Conservation (phyloP, 345 rosid genomes). For the Turritis glabra region DNA sequence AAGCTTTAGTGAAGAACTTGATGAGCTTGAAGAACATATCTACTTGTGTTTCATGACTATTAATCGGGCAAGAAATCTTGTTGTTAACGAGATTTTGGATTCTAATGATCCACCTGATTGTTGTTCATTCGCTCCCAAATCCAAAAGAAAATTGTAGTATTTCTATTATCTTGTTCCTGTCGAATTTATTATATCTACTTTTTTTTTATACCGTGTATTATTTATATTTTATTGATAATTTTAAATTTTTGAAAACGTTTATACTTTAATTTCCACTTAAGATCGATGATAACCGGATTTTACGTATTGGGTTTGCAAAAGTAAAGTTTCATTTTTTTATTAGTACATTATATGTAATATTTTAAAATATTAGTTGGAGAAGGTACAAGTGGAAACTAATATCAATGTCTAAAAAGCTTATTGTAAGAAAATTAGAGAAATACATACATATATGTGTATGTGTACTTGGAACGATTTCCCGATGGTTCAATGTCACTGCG, state of each 20-base stretch:
- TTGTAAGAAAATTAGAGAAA: too few species aligned
- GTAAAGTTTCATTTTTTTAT: too few species aligned
- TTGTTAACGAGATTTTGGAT: constrained; percentile 50
- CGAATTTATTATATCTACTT: not conserved
- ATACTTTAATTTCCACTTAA: not conserved
- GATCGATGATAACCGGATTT: too few species aligned
- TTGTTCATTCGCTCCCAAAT: constrained; percentile 27
- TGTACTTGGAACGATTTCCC: too few species aligned
- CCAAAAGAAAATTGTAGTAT: constrained; percentile 11
- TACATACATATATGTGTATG: too few species aligned
- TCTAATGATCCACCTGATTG: constrained; percentile 34
- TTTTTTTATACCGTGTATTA: not conserved
- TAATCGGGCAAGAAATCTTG: constrained; percentile 70
- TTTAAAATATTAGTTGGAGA: too few species aligned
- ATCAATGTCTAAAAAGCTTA: too few species aligned
- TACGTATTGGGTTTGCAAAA: too few species aligned
- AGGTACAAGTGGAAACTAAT: too few species aligned
- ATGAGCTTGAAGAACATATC: constrained; percentile 81
- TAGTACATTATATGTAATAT: too few species aligned
- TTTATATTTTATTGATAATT: not conserved
- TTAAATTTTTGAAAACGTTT: not conserved
- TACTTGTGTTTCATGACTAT: constrained; percentile 83
- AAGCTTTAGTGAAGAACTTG: constrained; percentile 57
- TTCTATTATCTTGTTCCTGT: not conserved
- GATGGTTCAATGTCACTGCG: too few species aligned